Conservation (phyloP, 2,329 filamentous ascomycete species). For the Pseudogymnoascus destructans region DNA sequence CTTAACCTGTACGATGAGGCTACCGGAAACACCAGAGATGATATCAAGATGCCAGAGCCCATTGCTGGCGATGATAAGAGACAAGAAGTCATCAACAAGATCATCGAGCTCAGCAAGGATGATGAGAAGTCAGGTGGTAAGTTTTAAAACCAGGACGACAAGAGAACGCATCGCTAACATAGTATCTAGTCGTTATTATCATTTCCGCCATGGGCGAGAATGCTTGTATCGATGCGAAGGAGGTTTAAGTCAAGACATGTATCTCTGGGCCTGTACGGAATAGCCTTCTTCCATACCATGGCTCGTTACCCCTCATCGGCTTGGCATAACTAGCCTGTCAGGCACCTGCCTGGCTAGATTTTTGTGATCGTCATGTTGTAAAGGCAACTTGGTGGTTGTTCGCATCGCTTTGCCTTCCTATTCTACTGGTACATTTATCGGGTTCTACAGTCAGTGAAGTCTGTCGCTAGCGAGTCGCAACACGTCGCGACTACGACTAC, state of each 20-base stretch:
- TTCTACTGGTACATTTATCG: neutral
- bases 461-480: neutral
- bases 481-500: neutral
- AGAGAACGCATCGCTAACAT: slow-evolving; percentile 14
- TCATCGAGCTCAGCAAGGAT: slow-evolving; percentile 61
- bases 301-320: slow-evolving; percentile 1
- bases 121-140: slow-evolving; percentile 93
- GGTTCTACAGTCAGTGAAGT: slow-evolving; percentile 2
- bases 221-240: slow-evolving; percentile 83
- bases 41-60: slow-evolving; percentile 79
- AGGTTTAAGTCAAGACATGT: slow-evolving; percentile 42
- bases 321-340: neutral
- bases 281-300: neutral
- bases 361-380: neutral
- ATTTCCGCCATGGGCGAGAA: slow-evolving; percentile 96
- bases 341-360: neutral
- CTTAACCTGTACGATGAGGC: slow-evolving; percentile 85
- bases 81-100: slow-evolving; percentile 58
- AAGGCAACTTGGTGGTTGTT: neutral
- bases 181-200: slow-evolving; percentile 64
- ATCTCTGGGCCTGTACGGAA: neutral
- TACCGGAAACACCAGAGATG: slow-evolving; percentile 71
- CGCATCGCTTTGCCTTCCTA: slow-evolving; percentile 4
- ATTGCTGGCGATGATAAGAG: slow-evolving; percentile 40
- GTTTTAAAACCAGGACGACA: slow-evolving; percentile 28